These are phyloP conservation scores for Auriscalpium orientale DNA, from an alignment of 768 basidiomycete species.

Conservation along the genomic window DNA sequence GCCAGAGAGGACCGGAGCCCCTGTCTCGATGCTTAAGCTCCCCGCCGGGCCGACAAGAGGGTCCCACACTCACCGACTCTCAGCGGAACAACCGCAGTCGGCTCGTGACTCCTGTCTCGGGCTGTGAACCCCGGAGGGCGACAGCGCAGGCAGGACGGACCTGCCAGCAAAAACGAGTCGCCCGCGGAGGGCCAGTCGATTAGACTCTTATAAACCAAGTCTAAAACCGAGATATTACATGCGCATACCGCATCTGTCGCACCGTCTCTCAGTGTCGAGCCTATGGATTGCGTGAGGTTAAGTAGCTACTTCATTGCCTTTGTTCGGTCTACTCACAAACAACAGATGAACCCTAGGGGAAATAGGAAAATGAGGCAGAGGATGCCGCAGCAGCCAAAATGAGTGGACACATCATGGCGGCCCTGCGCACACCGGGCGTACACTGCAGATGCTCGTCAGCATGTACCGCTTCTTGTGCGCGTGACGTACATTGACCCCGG, in stretches of 20 bases:
- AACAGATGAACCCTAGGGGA: slow-evolving; percentile 21
- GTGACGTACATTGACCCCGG: slow-evolving; percentile 5
- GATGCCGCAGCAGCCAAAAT: slow-evolving; percentile 23
- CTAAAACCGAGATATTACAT: neutral
- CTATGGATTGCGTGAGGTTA: slow-evolving; percentile 1
- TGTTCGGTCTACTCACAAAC: slow-evolving; percentile 14
- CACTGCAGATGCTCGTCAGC: slow-evolving; percentile 5
- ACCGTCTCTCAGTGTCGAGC: slow-evolving; percentile 20
- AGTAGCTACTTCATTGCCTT: neutral
- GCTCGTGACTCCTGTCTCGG: too few species aligned
- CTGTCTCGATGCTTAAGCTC: too few species aligned
- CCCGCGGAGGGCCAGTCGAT: neutral
- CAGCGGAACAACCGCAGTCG: too few species aligned
- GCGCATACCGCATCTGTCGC: slow-evolving; percentile 20
- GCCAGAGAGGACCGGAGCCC: too few species aligned
- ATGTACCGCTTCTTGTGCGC: too few species aligned
- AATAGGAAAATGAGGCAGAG: slow-evolving; percentile 22
- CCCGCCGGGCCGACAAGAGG: too few species aligned
- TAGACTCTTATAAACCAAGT: neutral
- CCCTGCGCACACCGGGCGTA: slow-evolving; percentile 23
- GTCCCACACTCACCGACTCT: too few species aligned
- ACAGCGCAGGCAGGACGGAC: too few species aligned
- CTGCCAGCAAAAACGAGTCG: too few species aligned
- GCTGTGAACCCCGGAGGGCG: too few species aligned
- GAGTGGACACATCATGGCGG: slow-evolving; percentile 21